A percentile compares a stretch with the other conserved stretches of the same genome.
These are phyloP conservation scores for Kokia cookei DNA, from an alignment of 441 rosid genomes.

Conservation along the genomic window DNA sequence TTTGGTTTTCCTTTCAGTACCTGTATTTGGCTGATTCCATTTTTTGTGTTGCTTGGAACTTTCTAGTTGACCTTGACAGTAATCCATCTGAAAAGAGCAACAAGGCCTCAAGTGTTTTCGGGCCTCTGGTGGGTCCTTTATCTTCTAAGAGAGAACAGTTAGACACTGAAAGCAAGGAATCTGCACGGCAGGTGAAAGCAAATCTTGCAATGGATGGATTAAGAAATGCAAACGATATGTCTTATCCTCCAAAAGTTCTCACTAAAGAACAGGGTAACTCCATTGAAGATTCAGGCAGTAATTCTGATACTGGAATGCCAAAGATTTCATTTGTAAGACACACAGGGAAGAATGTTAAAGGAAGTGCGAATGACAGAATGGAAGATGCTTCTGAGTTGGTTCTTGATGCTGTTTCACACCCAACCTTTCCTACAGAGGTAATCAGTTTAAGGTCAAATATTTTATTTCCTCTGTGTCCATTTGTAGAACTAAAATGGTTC, in stretches of 20 bases:
- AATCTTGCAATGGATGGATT: constrained; percentile 30
- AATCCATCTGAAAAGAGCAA: constrained; percentile 49
- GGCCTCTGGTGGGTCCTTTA: constrained; percentile 26
- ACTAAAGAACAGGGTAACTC: constrained; percentile 35
- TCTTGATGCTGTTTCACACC: constrained; percentile 40
- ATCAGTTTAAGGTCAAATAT: background rate
- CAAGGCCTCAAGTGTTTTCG: constrained; percentile 31
- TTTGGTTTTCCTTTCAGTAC: constrained; percentile 3
- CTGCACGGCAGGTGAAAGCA: constrained; percentile 31
- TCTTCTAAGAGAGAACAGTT: constrained; percentile 36
- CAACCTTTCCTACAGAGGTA: constrained; percentile 80
- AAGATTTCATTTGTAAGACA: constrained; percentile 20
- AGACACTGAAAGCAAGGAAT: constrained; percentile 41
- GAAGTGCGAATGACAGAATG: constrained; percentile 34
- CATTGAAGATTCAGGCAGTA: constrained; percentile 21
- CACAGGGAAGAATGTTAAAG: constrained; percentile 26
- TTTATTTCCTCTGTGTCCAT: background rate
- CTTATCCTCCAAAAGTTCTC: constrained; percentile 35
- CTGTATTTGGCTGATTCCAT: constrained; percentile 7
- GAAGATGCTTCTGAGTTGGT: constrained; percentile 33
- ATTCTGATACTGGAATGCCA: constrained; percentile 27
- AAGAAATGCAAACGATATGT: constrained; percentile 30
- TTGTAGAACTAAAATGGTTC: background rate
- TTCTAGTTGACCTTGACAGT: constrained; percentile 49
- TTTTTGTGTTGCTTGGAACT: constrained; percentile 11